phyloP scores from a whole-genome alignment of 2,329 filamentous ascomycete genomes.

The Coniochaeta sp. region DNA sequence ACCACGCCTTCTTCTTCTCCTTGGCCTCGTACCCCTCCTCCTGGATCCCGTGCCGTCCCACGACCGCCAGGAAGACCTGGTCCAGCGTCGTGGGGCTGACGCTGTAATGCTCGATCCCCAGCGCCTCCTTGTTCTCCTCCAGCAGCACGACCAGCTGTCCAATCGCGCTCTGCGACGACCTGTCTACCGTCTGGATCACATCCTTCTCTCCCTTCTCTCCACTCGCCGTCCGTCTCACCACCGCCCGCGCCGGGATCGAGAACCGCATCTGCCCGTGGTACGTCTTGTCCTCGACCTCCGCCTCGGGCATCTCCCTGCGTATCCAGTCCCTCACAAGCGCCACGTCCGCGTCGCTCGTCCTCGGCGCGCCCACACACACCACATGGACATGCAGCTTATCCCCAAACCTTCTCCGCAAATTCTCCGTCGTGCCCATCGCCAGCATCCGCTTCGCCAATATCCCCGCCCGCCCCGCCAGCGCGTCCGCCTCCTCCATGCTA shows the following conservation, averaged over 20 bases:
- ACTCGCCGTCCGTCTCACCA: conserved; percentile 10
- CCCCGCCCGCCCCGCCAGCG: conserved; percentile 73
- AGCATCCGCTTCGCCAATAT: conserved; percentile 85
- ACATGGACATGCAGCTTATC: conserved; percentile 76
- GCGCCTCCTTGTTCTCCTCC: conserved; percentile 58
- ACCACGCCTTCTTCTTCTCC: conserved; percentile 12
- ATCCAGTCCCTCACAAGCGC: conserved; percentile 61
- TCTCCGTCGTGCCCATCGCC: conserved; percentile 68
- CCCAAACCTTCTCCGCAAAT: conserved; percentile 67
- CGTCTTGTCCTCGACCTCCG: conserved; percentile 62
- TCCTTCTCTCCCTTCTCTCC: conserved; percentile 1
- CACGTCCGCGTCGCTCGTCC: conserved; percentile 65
- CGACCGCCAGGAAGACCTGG: conserved; percentile 83
- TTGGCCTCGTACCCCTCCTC: conserved; percentile 57
- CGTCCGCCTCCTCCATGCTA: conserved; percentile 92
- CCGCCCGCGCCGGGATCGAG: conserved; percentile 46
- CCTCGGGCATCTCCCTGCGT: conserved; percentile 48
- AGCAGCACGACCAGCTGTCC: conserved; percentile 64
- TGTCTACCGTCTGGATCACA: neutral
- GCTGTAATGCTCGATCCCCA: conserved; percentile 80
- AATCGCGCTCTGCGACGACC: conserved; percentile 37
- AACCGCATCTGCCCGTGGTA: conserved; percentile 89
- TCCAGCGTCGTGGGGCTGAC: conserved; percentile 83
- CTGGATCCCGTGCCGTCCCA: conserved; percentile 68
- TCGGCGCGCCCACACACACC: conserved; percentile 66